Evolutionary conservation across 106 monocot species (phyloP).

Genomic region (Phalaenopsis aphrodite): DNA sequence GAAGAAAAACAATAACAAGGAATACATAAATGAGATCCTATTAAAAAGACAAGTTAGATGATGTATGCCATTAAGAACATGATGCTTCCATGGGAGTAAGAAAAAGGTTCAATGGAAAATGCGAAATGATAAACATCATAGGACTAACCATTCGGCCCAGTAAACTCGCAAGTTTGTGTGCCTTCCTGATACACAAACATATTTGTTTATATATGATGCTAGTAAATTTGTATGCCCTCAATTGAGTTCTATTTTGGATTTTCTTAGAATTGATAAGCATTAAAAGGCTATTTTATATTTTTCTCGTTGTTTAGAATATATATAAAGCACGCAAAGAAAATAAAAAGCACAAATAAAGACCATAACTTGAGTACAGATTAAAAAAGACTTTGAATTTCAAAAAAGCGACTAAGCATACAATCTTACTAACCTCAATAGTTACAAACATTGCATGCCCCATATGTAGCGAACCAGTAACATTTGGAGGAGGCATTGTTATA

Average conservation of each 20-base stretch:
- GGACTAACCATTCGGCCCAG: too few relatives aligned
- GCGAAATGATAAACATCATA: background rate
- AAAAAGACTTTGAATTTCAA: background rate
- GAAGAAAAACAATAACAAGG: background rate
- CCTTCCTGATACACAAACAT: background rate
- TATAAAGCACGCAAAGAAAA: background rate
- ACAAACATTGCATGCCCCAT: conserved; percentile 99
- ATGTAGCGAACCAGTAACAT: conserved; percentile 93
- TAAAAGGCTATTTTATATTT: background rate
- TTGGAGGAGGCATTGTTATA: conserved; percentile 97
- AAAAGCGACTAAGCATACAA: background rate
- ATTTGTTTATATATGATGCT: background rate
- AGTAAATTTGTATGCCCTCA: background rate
- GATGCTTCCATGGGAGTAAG: background rate
- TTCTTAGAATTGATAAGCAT: background rate
- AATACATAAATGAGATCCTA: background rate
- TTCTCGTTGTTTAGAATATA: background rate
- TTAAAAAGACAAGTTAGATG: background rate
- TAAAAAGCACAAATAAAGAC: background rate
- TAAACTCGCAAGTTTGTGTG: too few relatives aligned
- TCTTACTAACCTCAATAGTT: conserved; percentile 75
- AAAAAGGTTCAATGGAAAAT: background rate
- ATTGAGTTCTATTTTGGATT: background rate
- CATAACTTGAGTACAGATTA: background rate
- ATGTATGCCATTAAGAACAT: background rate